Conservation (phyloP, 2,329 filamentous ascomycete genomes). For the Leptographium procerum region DNA sequence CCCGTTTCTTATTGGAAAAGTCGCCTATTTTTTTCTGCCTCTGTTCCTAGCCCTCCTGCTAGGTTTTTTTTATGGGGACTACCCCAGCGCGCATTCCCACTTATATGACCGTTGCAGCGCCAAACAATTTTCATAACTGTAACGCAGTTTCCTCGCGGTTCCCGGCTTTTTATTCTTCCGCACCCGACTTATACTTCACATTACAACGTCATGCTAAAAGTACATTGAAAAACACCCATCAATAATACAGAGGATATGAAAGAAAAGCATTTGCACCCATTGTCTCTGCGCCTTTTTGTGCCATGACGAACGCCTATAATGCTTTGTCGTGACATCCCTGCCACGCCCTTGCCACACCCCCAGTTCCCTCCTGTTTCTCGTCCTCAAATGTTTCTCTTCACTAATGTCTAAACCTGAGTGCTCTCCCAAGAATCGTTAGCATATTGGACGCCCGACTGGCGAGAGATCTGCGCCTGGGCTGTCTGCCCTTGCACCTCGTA, state of each 20-base stretch:
- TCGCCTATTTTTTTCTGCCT: background rate
- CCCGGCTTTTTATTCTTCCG: slow-evolving; percentile 4
- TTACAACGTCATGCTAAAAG: background rate
- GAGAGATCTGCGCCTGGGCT: slow-evolving; percentile 28
- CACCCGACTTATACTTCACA: background rate
- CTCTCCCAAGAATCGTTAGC: slow-evolving; percentile 29
- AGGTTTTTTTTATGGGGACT: background rate
- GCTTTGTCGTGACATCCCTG: background rate
- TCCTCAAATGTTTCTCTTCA: background rate
- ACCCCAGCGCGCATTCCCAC: background rate
- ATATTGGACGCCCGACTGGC: slow-evolving; percentile 29
- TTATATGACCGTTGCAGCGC: background rate
- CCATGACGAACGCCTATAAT: background rate
- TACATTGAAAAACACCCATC: background rate
- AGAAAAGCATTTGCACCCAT: too few species aligned
- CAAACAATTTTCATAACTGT: too few species aligned
- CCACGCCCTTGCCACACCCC: too few species aligned
- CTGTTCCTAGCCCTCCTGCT: too few species aligned
- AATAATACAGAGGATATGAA: too few species aligned
- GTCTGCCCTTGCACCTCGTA: slow-evolving; percentile 54
- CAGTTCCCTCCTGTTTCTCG: background rate
- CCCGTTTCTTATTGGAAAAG: background rate
- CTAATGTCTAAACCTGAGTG: slow-evolving; percentile 9
- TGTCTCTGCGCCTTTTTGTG: background rate
- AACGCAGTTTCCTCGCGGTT: background rate